A percentile compares a stretch with the other conserved stretches of the same genome.
Conservation (phyloP, 2,329 filamentous ascomycete genomes). For the Alternaria arborescens region DNA sequence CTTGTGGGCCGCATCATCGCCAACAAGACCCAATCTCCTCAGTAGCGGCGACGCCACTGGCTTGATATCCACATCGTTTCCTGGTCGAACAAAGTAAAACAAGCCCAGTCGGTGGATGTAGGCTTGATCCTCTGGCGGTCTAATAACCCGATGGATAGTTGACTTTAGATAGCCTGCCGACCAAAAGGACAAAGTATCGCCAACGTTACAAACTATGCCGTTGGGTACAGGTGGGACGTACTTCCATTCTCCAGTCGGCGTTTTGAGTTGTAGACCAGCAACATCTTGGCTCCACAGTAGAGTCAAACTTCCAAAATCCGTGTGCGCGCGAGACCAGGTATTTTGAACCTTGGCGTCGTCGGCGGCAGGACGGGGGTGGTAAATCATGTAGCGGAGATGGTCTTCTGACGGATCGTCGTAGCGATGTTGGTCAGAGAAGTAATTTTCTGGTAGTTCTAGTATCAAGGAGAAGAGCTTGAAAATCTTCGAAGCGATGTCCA, state of each 20-base stretch:
- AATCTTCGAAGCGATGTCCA: constrained; percentile 44
- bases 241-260: constrained; percentile 57
- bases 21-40: constrained; percentile 36
- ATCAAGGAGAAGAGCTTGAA: constrained; percentile 53
- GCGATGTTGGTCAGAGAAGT: constrained; percentile 49
- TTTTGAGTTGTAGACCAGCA: constrained; percentile 59
- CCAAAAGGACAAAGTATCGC: constrained; percentile 54
- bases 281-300: constrained; percentile 59
- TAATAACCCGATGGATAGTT: constrained; percentile 60
- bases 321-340: constrained; percentile 59
- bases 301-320: constrained; percentile 59
- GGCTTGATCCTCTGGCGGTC: constrained; percentile 55
- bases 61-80: constrained; percentile 49
- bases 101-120: constrained; percentile 50
- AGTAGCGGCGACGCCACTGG: constrained; percentile 50
- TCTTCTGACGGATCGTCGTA: constrained; percentile 51
- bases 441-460: constrained; percentile 51
- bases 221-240: constrained; percentile 57
- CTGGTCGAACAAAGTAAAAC: constrained; percentile 54
- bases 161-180: constrained; percentile 58
- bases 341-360: constrained; percentile 50
- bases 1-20: constrained; percentile 30
- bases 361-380: constrained; percentile 51
- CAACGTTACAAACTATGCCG: constrained; percentile 61
- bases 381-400: constrained; percentile 56